phyloP scores from a whole-genome alignment of 176 grass and related monocot species.

The Rhynchospora pubera region DNA sequence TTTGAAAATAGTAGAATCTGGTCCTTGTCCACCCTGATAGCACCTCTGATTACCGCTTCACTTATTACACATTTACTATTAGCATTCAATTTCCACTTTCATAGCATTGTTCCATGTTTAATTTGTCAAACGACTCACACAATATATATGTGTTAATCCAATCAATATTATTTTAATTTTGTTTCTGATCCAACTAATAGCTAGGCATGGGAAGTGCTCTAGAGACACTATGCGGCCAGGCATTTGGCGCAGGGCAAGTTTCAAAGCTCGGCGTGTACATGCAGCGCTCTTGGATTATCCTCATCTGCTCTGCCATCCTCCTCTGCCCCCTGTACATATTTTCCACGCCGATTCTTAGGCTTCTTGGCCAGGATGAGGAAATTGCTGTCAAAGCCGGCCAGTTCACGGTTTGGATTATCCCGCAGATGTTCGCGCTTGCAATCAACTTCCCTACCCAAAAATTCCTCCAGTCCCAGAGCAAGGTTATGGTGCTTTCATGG shows the following conservation, averaged over 20 bases:
- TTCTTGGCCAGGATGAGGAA: constrained; percentile 53
- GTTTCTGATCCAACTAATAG: constrained; percentile 2
- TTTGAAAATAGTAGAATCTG: too few species aligned
- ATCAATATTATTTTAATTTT: background rate
- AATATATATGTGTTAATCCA: background rate
- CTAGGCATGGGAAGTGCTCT: constrained; percentile 82
- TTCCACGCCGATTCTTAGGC: constrained; percentile 33
- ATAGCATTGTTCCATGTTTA: too few species aligned
- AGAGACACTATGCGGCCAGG: constrained; percentile 83
- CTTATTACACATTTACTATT: too few species aligned
- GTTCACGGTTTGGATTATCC: constrained; percentile 55
- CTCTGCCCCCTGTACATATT: constrained; percentile 67
- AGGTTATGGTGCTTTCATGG: constrained; percentile 53
- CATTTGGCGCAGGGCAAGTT: constrained; percentile 61
- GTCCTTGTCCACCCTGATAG: too few species aligned
- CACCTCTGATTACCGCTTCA: too few species aligned
- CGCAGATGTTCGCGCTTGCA: constrained; percentile 78
- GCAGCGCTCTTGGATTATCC: constrained; percentile 81
- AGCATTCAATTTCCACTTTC: too few species aligned
- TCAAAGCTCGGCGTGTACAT: constrained; percentile 76
- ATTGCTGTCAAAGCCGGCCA: constrained; percentile 48
- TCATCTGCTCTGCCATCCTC: constrained; percentile 35
- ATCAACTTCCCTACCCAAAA: constrained; percentile 81
- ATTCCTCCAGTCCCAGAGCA: constrained; percentile 91
- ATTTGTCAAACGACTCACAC: too few species aligned